Evolutionary conservation across 108 stramenopile species (phyloP).

Genomic region (Conticribra weissflogii): DNA sequence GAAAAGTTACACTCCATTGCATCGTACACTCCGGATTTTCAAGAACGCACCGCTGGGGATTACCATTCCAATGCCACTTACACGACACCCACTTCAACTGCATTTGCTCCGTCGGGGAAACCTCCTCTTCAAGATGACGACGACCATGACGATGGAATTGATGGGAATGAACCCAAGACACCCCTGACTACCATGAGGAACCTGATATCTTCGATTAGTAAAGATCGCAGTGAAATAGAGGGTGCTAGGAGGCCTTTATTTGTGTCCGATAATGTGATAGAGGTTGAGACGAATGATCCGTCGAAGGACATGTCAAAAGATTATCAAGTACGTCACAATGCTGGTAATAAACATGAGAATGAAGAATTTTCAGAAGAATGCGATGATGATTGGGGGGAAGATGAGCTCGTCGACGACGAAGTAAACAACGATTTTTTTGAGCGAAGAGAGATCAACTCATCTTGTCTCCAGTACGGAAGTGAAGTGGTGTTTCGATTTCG

Average conservation of each 20-base stretch:
- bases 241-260: conserved; percentile 13
- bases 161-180: conserved; percentile 26
- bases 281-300: not conserved
- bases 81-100: not conserved
- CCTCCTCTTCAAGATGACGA: not conserved
- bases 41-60: not conserved
- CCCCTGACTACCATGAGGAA: conserved; percentile 43
- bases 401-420: not conserved
- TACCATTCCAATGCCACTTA: not conserved
- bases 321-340: not conserved
- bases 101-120: not conserved
- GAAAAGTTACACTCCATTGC: not conserved
- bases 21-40: not conserved
- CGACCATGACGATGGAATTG: not conserved
- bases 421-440: conserved; percentile 8
- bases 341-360: not conserved
- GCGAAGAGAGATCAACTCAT: conserved; percentile 13
- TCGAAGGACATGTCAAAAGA: no score
- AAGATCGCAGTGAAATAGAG: conserved; percentile 37
- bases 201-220: conserved; percentile 24
- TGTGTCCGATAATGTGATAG: conserved; percentile 1
- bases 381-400: conserved; percentile 6
- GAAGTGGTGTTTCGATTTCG: conserved; percentile 38
- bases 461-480: conserved; percentile 38
- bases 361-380: conserved; percentile 11